These are phyloP conservation scores for Scutellospora calospora DNA, from an alignment of 371 early-diverging fungal genomes.

Conservation along the genomic window DNA sequence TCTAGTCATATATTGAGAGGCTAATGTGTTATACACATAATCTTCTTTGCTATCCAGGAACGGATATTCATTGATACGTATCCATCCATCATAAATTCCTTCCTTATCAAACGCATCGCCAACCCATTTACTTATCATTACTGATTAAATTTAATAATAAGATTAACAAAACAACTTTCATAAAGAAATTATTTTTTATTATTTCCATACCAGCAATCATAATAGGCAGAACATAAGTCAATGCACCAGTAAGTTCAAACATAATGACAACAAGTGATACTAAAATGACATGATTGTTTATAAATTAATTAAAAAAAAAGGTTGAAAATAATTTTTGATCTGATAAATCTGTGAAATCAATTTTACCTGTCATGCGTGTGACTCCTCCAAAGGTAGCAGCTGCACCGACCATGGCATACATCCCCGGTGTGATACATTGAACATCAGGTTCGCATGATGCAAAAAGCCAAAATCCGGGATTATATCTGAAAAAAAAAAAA, in stretches of 20 bases:
- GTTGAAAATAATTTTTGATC: neutral
- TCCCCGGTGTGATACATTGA: slow-evolving; percentile 89
- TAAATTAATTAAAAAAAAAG: neutral
- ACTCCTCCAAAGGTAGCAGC: slow-evolving; percentile 92
- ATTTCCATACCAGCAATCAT: slow-evolving; percentile 71
- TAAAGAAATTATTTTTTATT: neutral
- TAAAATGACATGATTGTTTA: slow-evolving; percentile 11
- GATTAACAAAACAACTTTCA: neutral
- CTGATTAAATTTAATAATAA: slow-evolving; percentile 29
- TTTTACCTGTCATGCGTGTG: slow-evolving; percentile 85
- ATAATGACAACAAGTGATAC: slow-evolving; percentile 82
- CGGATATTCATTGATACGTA: slow-evolving; percentile 83
- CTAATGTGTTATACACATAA: slow-evolving; percentile 72
- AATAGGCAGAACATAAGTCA: slow-evolving; percentile 84
- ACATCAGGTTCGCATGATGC: slow-evolving; percentile 66
- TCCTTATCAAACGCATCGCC: slow-evolving; percentile 80
- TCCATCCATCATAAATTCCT: slow-evolving; percentile 87
- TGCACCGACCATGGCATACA: slow-evolving; percentile 96
- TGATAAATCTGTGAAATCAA: neutral
- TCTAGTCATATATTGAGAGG: slow-evolving; percentile 65
- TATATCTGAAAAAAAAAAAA: slow-evolving; percentile 11
- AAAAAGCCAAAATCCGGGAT: slow-evolving; percentile 71
- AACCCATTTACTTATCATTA: slow-evolving; percentile 85
- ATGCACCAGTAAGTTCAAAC: slow-evolving; percentile 88
- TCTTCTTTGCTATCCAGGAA: slow-evolving; percentile 85